A percentile compares a stretch with the other conserved stretches of the same genome.
Evolutionary conservation across 371 early-diverging fungal species (phyloP).

Genomic region (Mortierella polycephala): DNA sequence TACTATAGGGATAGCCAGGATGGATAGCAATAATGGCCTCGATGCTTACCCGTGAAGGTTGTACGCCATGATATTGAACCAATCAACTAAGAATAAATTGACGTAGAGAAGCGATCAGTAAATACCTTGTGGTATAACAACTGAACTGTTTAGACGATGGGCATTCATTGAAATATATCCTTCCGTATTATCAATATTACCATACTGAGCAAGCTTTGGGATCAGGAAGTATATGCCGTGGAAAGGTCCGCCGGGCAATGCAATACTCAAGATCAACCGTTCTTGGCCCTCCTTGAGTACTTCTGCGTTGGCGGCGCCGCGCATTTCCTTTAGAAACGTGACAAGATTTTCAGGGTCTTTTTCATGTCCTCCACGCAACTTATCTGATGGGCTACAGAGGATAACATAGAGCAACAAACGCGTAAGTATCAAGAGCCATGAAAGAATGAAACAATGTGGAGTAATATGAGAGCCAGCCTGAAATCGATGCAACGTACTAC

Average conservation of each 20-base stretch:
- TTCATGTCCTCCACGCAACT: conserved; percentile 27
- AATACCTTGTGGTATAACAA: neutral
- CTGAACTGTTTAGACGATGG: no score
- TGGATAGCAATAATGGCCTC: neutral
- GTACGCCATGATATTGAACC: conserved; percentile 56
- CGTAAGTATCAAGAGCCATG: no score
- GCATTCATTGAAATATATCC: no score
- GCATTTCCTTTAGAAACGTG: conserved; percentile 40
- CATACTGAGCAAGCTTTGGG: conserved; percentile 36
- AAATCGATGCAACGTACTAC: conserved; percentile 28
- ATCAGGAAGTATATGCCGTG: conserved; percentile 44
- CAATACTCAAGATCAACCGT: conserved; percentile 42
- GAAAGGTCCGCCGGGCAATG: conserved; percentile 48
- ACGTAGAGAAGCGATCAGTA: neutral
- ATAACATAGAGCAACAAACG: no score
- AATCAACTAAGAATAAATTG: conserved; percentile 22
- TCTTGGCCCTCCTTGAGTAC: conserved; percentile 18
- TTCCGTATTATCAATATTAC: conserved; percentile 4
- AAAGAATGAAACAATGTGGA: no score
- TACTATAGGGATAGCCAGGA: neutral
- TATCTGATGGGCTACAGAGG: conserved; percentile 28
- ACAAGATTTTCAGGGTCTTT: conserved; percentile 47
- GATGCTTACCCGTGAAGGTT: conserved; percentile 52
- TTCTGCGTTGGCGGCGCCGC: conserved; percentile 42
- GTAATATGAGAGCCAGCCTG: no score